Evolutionary conservation across 208 protist genomes (phyloP), one percentile per base, ranked within the genome.

Genomic region (Acanthamoeba culbertsoni): DNA sequence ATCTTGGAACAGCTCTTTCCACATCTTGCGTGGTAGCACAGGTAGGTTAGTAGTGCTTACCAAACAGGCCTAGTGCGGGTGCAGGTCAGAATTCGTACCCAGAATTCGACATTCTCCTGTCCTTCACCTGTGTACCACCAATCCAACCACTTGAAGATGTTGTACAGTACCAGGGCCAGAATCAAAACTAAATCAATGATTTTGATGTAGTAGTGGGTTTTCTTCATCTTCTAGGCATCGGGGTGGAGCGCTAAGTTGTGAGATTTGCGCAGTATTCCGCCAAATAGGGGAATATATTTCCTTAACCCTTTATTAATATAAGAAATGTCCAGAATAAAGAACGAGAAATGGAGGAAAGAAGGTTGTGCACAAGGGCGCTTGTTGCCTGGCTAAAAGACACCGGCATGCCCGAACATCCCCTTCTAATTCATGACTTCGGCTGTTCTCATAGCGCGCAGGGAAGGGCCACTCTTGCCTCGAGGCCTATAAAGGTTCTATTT

Each of bases 161-260:
- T 84, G 43, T 84, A 84, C n/a, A 55, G 43, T 33, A 84, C 73
- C 73, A 57, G 73, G n/a, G 45, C 73, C 18, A 84, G 37, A 26
- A 84, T 84, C 43, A 84, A 37, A 37, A 84, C 73, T 43, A 84
- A 28, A 37, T 84, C 73, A 28, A 84, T 43, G 26, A 43, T 84
- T 33, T 33, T 20, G 5, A 84, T 55, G 42, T 84, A 84, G 42
- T 84, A 55, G 42, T 55, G 42, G 28, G 23, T 33, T 43, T 33
- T 84, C 23, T 84, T 84, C 73, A 84, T 84, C 3, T 75, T 43
- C 3, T 75, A 55, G n/a, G n/a, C n/a, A n/a, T n/a, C n/a, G n/a
- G n/a, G n/a, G n/a, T n/a, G n/a, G n/a, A n/a, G n/a, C n/a, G n/a
- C 48, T 55, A 8, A 55, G 18, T 55, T 55, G 23, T 63, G 55